These are phyloP conservation scores for Grosmannia serpens DNA, from an alignment of 2,329 filamentous ascomycete genomes.

Conservation along the genomic window DNA sequence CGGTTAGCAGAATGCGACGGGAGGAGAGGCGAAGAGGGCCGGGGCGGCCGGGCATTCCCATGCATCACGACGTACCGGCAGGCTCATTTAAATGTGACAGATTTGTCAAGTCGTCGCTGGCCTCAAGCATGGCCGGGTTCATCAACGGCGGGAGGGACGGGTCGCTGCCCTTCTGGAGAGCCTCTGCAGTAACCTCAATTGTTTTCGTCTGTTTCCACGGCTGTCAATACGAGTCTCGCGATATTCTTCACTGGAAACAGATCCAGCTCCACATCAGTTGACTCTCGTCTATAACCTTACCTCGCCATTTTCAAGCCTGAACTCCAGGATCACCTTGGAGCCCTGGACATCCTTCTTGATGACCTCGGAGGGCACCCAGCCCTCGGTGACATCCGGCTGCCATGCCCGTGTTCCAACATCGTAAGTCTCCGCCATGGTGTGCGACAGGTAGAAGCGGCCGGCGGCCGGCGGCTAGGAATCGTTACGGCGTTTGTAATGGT, in stretches of 20 bases:
- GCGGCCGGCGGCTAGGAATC: conserved; percentile 4
- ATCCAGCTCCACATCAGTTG: conserved; percentile 2
- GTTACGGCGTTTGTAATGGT: not conserved
- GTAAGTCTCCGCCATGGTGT: conserved; percentile 78
- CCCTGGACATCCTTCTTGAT: conserved; percentile 74
- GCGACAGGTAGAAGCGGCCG: conserved; percentile 15
- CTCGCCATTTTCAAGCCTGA: conserved; percentile 87
- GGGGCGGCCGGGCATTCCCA: not conserved
- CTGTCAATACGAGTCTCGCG: not conserved
- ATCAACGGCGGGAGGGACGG: conserved; percentile 79
- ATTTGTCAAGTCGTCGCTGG: conserved; percentile 95
- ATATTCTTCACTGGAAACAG: not conserved
- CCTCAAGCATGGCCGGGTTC: conserved; percentile 97
- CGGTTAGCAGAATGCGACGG: not conserved
- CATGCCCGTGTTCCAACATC: conserved; percentile 95
- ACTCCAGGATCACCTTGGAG: conserved; percentile 76
- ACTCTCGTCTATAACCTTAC: conserved; percentile 32
- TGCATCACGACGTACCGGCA: conserved; percentile 54
- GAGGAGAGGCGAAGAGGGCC: conserved; percentile 6
- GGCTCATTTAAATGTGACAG: conserved; percentile 97
- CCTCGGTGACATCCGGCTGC: conserved; percentile 93
- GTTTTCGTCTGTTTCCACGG: conserved; percentile 52
- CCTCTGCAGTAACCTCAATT: conserved; percentile 64
- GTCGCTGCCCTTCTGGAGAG: conserved; percentile 66
- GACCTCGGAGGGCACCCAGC: conserved; percentile 95